A percentile compares a stretch with the other conserved stretches of the same genome.
phyloP scores from a whole-genome alignment of 176 grass and related monocot genomes.

The Aegilops longissima region DNA sequence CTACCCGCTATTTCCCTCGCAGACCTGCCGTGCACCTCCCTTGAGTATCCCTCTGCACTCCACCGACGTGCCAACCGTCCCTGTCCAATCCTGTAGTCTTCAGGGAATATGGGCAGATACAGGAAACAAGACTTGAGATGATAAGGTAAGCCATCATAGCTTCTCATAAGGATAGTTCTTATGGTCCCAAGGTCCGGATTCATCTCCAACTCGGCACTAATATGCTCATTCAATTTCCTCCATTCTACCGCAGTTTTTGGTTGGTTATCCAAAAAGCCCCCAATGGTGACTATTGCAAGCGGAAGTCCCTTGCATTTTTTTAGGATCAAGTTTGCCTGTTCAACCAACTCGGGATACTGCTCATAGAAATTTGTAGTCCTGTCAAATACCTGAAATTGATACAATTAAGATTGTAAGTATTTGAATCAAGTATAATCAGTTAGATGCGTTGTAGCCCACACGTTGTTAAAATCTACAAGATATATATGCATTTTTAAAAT shows the following conservation, averaged over 20 bases:
- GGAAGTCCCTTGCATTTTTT: slow-evolving; percentile 24
- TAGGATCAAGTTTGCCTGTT: not conserved
- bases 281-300: slow-evolving; percentile 39
- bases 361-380: not conserved
- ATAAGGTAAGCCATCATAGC: slow-evolving; percentile 35
- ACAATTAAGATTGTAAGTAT: not conserved
- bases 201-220: not conserved
- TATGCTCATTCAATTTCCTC: slow-evolving; percentile 5
- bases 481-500: not conserved
- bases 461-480: not conserved
- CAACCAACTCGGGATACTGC: not conserved
- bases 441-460: not conserved
- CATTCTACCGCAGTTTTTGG: slow-evolving; percentile 7
- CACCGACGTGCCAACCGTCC: slow-evolving; percentile 12
- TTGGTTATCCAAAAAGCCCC: slow-evolving; percentile 4
- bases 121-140: not conserved
- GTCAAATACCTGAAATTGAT: not conserved
- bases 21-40: not conserved
- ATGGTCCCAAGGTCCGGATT: not conserved
- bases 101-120: not conserved
- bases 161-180: not conserved
- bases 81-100: not conserved
- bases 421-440: not conserved
- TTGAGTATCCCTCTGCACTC: slow-evolving; percentile 31
- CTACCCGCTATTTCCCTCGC: not conserved